Evolutionary conservation across 768 basidiomycete species (phyloP).

Genomic region (Rhizopogon salebrosus): DNA sequence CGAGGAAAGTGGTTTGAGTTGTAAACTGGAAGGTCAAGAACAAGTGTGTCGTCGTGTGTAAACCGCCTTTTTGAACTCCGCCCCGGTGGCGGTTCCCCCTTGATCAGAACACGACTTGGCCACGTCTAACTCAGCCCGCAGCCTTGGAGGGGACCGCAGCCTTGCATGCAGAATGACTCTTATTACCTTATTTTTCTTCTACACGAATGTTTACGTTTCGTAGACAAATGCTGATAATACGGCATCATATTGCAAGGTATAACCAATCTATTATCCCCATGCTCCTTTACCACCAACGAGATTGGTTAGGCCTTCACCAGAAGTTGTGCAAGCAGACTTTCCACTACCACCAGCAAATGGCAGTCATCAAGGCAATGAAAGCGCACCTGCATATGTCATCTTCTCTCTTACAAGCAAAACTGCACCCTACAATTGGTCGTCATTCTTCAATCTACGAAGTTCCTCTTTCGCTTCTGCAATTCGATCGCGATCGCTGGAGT

Average conservation of each 20-base stretch:
- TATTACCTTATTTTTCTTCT: no score
- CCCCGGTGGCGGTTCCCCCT: conserved; percentile 15
- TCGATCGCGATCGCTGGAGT: conserved; percentile 91
- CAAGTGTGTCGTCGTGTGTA: conserved; percentile 31
- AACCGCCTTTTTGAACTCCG: conserved; percentile 29
- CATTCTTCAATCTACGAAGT: conserved; percentile 89
- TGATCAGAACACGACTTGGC: background rate
- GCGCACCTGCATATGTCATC: conserved; percentile 97
- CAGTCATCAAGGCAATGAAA: background rate
- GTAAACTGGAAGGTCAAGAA: conserved; percentile 23
- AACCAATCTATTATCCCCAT: background rate
- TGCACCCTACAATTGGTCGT: conserved; percentile 97
- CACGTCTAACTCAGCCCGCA: background rate
- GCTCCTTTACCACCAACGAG: conserved; percentile 38
- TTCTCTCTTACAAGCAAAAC: conserved; percentile 82
- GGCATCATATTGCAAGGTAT: background rate
- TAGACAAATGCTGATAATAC: background rate
- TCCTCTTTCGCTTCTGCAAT: conserved; percentile 97
- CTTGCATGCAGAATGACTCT: no score
- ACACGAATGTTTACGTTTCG: no score
- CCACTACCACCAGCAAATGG: background rate
- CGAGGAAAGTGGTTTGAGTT: conserved; percentile 26
- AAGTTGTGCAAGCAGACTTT: conserved; percentile 76
- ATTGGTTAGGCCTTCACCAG: conserved; percentile 94
- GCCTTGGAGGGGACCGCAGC: background rate